A percentile compares a stretch with the other conserved stretches of the same genome.
phyloP scores from a whole-genome alignment of 2,329 filamentous ascomycete species.

The Dothidotthia symphoricarpi region DNA sequence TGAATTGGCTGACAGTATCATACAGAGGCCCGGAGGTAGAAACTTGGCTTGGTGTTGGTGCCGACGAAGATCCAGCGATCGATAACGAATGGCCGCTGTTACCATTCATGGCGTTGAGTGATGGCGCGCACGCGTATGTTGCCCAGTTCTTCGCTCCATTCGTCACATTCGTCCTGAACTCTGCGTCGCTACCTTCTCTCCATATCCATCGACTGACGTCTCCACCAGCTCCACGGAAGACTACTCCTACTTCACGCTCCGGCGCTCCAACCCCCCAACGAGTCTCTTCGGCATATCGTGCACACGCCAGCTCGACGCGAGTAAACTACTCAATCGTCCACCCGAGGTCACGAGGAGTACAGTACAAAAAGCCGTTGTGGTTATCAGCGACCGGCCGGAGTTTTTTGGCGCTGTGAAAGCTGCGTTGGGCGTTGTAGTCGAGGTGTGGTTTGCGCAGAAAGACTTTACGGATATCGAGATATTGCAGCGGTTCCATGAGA shows the following conservation, averaged over 20 bases:
- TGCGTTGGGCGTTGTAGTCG: conserved; percentile 84
- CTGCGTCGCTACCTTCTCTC: neutral
- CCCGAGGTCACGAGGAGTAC: conserved; percentile 94
- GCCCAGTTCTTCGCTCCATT: neutral
- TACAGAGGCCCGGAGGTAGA: conserved; percentile 85
- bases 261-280: conserved; percentile 63
- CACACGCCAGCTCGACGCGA: conserved; percentile 84
- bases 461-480: conserved; percentile 94
- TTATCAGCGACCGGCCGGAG: conserved; percentile 87
- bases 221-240: conserved; percentile 74
- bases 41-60: conserved; percentile 76
- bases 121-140: conserved; percentile 87
- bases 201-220: conserved; percentile 4
- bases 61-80: conserved; percentile 72
- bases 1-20: conserved; percentile 3
- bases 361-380: conserved; percentile 96
- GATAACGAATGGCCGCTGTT: conserved; percentile 89
- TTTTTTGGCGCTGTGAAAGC: conserved; percentile 88
- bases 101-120: conserved; percentile 94
- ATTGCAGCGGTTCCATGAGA: conserved; percentile 85
- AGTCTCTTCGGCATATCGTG: conserved; percentile 96
- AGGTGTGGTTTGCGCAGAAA: conserved; percentile 92
- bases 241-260: conserved; percentile 96
- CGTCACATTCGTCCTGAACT: too few relatives aligned
- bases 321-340: conserved; percentile 71